phyloP scores from a whole-genome alignment of 768 basidiomycete genomes.

The Lactarius evosmus region DNA sequence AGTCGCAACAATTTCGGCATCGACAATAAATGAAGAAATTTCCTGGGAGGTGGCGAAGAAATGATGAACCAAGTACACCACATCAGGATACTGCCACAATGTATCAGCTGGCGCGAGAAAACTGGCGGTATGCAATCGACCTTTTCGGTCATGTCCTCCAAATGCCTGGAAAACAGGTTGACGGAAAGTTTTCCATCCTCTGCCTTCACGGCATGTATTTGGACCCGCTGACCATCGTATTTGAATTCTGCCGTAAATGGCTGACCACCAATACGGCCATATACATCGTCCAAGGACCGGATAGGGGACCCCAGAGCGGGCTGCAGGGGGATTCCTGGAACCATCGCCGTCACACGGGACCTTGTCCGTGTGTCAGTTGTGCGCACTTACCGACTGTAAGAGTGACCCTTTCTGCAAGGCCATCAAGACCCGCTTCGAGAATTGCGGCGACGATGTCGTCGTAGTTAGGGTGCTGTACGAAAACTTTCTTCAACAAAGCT shows the following conservation, averaged over 20 bases:
- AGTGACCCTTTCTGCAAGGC: conserved; percentile 55
- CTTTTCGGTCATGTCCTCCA: conserved; percentile 92
- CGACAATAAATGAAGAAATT: conserved; percentile 67
- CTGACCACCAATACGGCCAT: conserved; percentile 57
- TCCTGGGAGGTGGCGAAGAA: conserved; percentile 46
- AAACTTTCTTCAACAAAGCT: conserved; percentile 63
- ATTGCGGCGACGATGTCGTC: conserved; percentile 63
- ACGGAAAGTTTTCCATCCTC: conserved; percentile 39
- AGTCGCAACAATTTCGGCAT: conserved; percentile 85
- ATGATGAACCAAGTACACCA: conserved; percentile 52
- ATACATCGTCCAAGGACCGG: conserved; percentile 82
- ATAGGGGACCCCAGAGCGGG: conserved; percentile 86
- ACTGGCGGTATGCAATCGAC: conserved; percentile 36
- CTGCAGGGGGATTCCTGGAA: conserved; percentile 71
- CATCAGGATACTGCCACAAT: conserved; percentile 70
- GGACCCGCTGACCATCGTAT: conserved; percentile 85
- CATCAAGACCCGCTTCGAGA: conserved; percentile 57
- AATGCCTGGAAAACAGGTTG: conserved; percentile 80
- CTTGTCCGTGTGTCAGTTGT: neutral
- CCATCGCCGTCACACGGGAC: conserved; percentile 20
- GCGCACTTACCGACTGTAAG: conserved; percentile 61
- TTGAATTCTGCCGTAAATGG: conserved; percentile 88
- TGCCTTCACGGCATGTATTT: conserved; percentile 57
- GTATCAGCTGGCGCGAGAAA: conserved; percentile 19
- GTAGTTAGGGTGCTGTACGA: conserved; percentile 75